Base-by-base conservation (phyloP, 495 filamentous ascomycete species). In the Penicilliopsis zonata region DNA sequence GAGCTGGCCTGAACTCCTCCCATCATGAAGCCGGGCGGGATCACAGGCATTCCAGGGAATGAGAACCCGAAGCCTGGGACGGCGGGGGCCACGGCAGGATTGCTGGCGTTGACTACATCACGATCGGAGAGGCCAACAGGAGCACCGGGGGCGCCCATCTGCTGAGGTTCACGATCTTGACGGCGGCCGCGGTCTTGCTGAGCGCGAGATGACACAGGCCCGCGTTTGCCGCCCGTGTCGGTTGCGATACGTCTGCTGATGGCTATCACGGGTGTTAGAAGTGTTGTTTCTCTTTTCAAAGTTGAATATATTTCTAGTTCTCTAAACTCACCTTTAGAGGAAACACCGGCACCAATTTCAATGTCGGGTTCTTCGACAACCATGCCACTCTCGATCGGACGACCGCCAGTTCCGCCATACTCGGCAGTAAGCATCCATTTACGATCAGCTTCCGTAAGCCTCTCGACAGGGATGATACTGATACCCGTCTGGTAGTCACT, bases 401-500 rank as follows among this genome's bases (percentile, higher is more conserved):
- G 71, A 30, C 87, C 90, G 32, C 90, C 92, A 37, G 82, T 90
- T 22, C 90, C 90, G 38, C 90, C 90, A 41, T 80, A 94, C 43
- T 90, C 84, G 13, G 90, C 90, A 28, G 76, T 93, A 38, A 94
- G 60, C 77, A 96, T 88, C 92, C 92, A 98, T 53, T 94, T 93
- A 19, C 80, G 70, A 60, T 98, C 90, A 13, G 90, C 92, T 34
- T 98, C 92, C 5, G 90, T 98, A 10, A 98, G 72, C 35, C 85
- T 78, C 39, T 77, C 69, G 47, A 96, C 83, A 2, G 90, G 90
- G 37, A 98, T 95, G 17, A 96, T 58, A 53, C 87, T 95, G 55
- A 95, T 72, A 19, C 90, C 90, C 9, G 76, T 87, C 34, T 78
- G 72, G 55, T 96, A 99, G 52, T 99, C 86, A 52, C 82, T 88